Evolutionary conservation across 2,329 filamentous ascomycete species (phyloP).

Genomic region (Beauveria asiatica): DNA sequence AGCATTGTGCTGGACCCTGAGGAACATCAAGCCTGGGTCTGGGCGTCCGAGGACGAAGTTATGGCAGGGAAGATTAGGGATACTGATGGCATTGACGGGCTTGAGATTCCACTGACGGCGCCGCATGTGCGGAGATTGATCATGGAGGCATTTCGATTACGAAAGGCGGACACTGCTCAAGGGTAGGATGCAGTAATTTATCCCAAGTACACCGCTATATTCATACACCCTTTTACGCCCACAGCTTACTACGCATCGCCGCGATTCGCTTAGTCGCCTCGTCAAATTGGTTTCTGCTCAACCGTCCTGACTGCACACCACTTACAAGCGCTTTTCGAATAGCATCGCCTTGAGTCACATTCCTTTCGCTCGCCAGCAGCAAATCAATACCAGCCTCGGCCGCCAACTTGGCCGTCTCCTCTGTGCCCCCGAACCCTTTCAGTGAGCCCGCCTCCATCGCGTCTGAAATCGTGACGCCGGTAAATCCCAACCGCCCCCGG

Average conservation of each 20-base stretch:
- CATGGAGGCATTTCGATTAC: conserved; percentile 23
- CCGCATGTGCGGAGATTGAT: conserved; percentile 20
- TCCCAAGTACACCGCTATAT: not conserved
- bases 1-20: conserved; percentile 29
- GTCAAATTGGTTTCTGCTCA: conserved; percentile 14
- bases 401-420: conserved; percentile 10
- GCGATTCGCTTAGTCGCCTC: conserved; percentile 14
- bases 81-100: conserved; percentile 5
- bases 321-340: conserved; percentile 13
- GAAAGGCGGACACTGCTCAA: conserved; percentile 12
- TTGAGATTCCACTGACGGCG: conserved; percentile 23
- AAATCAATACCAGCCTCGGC: conserved; percentile 15
- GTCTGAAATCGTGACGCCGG: conserved; percentile 15
- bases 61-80: conserved; percentile 19
- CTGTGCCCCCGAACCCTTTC: conserved; percentile 8
- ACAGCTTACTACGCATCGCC: conserved; percentile 10
- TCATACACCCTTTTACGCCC: not conserved
- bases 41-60: conserved; percentile 32
- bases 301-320: conserved; percentile 5
- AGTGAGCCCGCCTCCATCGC: conserved; percentile 16
- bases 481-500: conserved; percentile 13
- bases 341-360: conserved; percentile 14
- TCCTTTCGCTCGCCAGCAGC: conserved; percentile 13
- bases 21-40: conserved; percentile 33
- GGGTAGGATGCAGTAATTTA: not conserved